These are phyloP conservation scores for Phaeolepiota aurea DNA, from an alignment of 768 basidiomycete species.

Conservation along the genomic window DNA sequence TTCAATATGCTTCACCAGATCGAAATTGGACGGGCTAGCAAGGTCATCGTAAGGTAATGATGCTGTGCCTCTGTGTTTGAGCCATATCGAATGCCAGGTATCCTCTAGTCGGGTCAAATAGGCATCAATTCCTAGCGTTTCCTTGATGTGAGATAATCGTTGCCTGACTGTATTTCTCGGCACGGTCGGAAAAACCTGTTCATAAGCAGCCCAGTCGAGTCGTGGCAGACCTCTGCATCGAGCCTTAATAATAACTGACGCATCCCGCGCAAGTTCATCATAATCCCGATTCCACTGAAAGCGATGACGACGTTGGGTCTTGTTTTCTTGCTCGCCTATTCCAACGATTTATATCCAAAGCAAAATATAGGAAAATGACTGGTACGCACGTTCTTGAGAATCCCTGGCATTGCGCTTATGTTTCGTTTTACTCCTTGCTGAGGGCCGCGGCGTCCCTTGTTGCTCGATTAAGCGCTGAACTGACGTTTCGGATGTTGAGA, in stretches of 20 bases:
- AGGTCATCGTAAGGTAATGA: conserved; percentile 68
- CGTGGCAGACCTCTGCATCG: conserved; percentile 57
- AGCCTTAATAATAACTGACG: conserved; percentile 71
- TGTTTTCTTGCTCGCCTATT: conserved; percentile 11
- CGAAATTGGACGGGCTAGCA: conserved; percentile 61
- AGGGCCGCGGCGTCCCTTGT: conserved; percentile 21
- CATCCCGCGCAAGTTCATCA: conserved; percentile 85
- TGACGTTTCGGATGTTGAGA: conserved; percentile 8
- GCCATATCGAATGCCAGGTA: conserved; percentile 75
- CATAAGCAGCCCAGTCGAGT: conserved; percentile 65
- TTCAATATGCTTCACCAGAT: conserved; percentile 72
- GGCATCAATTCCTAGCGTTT: conserved; percentile 56
- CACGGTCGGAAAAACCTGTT: conserved; percentile 76
- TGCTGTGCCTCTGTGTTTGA: conserved; percentile 56
- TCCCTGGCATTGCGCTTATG: conserved; percentile 24
- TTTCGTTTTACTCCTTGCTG: conserved; percentile 16
- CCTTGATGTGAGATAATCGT: conserved; percentile 52
- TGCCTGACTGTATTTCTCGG: conserved; percentile 65
- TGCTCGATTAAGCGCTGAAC: conserved; percentile 16
- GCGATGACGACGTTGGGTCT: conserved; percentile 42
- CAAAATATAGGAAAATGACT: neutral
- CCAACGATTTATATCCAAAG: neutral
- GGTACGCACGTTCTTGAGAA: conserved; percentile 20
- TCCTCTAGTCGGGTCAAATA: conserved; percentile 78
- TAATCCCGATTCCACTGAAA: conserved; percentile 84